Evolutionary conservation across 2,329 filamentous ascomycete genomes (phyloP).

Genomic region (Aspergillus proliferans): DNA sequence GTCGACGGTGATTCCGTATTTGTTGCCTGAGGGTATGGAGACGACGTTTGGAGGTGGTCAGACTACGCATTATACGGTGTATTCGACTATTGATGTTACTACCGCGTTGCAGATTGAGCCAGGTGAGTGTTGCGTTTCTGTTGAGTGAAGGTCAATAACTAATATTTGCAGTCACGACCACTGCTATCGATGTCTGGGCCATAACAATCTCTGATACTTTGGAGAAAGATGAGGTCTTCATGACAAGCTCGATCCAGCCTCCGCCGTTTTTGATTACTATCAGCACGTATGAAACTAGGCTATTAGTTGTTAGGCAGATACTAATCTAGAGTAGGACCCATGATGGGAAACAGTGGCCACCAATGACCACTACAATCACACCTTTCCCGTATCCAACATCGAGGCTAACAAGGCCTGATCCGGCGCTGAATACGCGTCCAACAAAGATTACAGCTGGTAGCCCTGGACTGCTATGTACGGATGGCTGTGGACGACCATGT

Average conservation of each 20-base stretch:
- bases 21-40: background rate
- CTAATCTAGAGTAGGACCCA: background rate
- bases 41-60: background rate
- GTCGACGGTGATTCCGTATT: background rate
- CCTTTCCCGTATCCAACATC: background rate
- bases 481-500: background rate
- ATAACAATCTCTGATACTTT: background rate
- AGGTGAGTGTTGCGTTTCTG: background rate
- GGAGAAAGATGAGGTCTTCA: background rate
- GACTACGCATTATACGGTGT: background rate
- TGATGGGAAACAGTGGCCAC: background rate
- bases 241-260: background rate
- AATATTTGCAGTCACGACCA: background rate
- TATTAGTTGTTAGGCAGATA: background rate
- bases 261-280: background rate
- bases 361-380: background rate
- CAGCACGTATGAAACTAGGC: background rate
- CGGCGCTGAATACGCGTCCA: background rate
- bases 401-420: background rate
- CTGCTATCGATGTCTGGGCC: background rate
- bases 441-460: background rate
- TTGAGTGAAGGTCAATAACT: background rate
- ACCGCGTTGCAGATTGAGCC: background rate
- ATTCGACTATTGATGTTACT: background rate
- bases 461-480: background rate